Evolutionary conservation across 2,329 filamentous ascomycete species (phyloP).

Genomic region (Saccharata proteae): DNA sequence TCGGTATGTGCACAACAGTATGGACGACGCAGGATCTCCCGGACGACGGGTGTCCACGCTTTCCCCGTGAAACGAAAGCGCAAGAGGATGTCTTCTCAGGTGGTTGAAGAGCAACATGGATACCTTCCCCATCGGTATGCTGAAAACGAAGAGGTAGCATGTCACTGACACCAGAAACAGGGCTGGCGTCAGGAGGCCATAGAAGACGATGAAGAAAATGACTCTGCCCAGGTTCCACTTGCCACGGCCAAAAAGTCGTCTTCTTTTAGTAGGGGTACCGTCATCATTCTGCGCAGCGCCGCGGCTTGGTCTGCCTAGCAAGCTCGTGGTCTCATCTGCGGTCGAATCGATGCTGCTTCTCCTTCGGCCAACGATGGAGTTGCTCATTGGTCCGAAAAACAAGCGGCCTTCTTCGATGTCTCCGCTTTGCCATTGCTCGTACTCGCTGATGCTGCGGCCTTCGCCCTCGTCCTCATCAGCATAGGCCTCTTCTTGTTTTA

Average conservation of each 20-base stretch:
- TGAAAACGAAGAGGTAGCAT: constrained; percentile 96
- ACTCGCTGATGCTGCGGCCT: constrained; percentile 93
- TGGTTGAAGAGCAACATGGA: constrained; percentile 84
- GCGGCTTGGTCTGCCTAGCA: constrained; percentile 58
- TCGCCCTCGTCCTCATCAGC: constrained; percentile 90
- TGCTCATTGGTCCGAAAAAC: constrained; percentile 74
- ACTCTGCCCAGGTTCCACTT: constrained; percentile 92
- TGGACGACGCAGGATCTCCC: constrained; percentile 65
- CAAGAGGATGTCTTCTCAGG: constrained; percentile 80
- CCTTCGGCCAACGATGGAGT: constrained; percentile 73
- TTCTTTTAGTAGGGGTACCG: constrained; percentile 40
- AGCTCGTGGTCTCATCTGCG: constrained; percentile 78
- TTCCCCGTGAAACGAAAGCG: constrained; percentile 86
- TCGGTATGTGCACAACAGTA: constrained; percentile 91
- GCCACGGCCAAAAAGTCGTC: constrained; percentile 83
- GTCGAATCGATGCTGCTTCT: constrained; percentile 83
- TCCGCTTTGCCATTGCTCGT: constrained; percentile 97
- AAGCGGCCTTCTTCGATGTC: constrained; percentile 90
- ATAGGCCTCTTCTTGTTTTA: constrained; percentile 90
- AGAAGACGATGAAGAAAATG: constrained; percentile 94
- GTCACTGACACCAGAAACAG: constrained; percentile 75
- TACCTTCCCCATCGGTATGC: constrained; percentile 96
- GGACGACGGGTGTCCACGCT: constrained; percentile 58
- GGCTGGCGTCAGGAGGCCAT: constrained; percentile 76
- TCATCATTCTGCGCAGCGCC: constrained; percentile 29